Percentiles rank a stretch among this genome's conserved stretches.
Conservation (phyloP, 106 monocot genomes). For the Xerophyta viscosa region DNA sequence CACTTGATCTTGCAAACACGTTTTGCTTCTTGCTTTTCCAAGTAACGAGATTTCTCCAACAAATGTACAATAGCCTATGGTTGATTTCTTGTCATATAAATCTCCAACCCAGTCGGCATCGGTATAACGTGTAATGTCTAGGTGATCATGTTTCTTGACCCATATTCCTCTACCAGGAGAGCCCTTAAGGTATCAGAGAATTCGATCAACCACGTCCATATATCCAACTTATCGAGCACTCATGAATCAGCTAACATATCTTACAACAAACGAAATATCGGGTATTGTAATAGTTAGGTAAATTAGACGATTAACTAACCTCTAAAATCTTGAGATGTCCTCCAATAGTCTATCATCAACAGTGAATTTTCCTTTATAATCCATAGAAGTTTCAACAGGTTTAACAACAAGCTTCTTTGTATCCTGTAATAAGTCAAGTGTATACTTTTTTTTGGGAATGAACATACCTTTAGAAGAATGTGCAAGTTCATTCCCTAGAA, state of each 20-base stretch:
- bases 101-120: too few relatives aligned
- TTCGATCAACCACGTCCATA: neutral
- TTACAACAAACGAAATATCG: neutral
- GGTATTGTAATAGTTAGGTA: neutral
- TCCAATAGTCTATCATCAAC: neutral
- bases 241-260: neutral
- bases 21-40: too few relatives aligned
- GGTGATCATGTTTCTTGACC: too few relatives aligned
- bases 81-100: too few relatives aligned
- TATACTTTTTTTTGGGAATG: constrained; percentile 5
- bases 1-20: too few relatives aligned
- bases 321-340: neutral
- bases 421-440: neutral
- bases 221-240: neutral
- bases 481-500: constrained; percentile 2
- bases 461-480: neutral
- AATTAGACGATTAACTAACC: neutral
- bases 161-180: neutral
- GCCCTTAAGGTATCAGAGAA: neutral
- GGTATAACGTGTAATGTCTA: too few relatives aligned
- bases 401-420: neutral
- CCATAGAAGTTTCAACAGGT: neutral
- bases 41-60: too few relatives aligned
- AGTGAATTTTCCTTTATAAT: neutral
- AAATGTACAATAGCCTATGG: too few relatives aligned